phyloP scores from a whole-genome alignment of 495 filamentous ascomycete genomes.

The Rhypophila decipiens region DNA sequence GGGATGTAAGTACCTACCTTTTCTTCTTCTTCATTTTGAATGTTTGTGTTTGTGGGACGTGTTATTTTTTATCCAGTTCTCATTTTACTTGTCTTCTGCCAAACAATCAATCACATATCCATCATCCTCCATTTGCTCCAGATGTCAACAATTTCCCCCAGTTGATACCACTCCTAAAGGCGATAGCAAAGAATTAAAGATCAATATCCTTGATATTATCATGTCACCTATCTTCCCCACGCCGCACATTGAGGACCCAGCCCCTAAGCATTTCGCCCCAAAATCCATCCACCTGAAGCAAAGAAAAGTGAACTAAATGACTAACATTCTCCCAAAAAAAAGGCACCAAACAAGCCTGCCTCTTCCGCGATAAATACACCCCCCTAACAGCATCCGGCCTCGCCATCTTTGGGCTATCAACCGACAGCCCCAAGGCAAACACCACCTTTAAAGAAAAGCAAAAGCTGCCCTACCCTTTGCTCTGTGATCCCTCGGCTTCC shows the following conservation, averaged over 20 bases:
- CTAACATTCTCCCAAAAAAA: slow-evolving; percentile 15
- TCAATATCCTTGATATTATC: background rate
- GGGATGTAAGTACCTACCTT: slow-evolving; percentile 94
- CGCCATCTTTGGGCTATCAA: slow-evolving; percentile 80
- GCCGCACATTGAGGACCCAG: background rate
- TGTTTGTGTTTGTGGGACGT: too few species aligned
- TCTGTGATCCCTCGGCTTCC: slow-evolving; percentile 70
- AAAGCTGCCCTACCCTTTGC: slow-evolving; percentile 76
- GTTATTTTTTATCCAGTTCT: too few species aligned
- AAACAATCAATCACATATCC: too few species aligned
- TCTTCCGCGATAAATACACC: slow-evolving; percentile 80
- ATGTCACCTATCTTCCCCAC: background rate
- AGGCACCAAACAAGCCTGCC: slow-evolving; percentile 90
- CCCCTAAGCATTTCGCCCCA: background rate
- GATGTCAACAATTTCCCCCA: too few species aligned
- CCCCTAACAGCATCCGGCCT: slow-evolving; percentile 73
- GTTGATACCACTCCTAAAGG: too few species aligned
- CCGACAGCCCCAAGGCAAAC: slow-evolving; percentile 82
- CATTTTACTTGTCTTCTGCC: too few species aligned
- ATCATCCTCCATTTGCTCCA: too few species aligned
- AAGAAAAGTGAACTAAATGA: too few species aligned
- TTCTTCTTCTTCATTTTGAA: too few species aligned
- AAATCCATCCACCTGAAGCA: too few species aligned
- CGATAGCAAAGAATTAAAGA: too few species aligned
- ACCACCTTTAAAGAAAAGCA: slow-evolving; percentile 86